phyloP scores from a whole-genome alignment of 306 rosid species.

The Quercus rubra region DNA sequence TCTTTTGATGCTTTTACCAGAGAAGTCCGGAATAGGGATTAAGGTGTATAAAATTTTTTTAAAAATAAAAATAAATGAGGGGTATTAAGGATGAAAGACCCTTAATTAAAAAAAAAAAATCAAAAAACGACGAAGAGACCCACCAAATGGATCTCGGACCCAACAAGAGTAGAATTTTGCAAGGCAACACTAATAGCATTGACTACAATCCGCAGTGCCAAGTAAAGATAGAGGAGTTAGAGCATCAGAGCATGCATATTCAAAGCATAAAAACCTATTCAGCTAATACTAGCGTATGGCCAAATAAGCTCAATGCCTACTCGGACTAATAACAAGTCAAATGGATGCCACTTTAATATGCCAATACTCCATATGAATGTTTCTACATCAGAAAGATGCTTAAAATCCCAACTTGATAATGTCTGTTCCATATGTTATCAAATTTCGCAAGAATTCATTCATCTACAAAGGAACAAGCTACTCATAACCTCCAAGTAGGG shows the following conservation, averaged over 20 bases:
- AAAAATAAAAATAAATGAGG: no score
- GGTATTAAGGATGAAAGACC: no score
- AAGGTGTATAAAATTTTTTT: no score
- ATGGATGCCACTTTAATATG: background rate
- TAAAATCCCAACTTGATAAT: background rate
- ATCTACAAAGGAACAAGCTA: background rate
- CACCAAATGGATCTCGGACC: background rate
- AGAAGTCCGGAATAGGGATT: no score
- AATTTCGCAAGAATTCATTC: background rate
- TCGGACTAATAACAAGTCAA: background rate
- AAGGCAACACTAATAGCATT: background rate
- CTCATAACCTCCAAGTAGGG: background rate
- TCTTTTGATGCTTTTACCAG: no score
- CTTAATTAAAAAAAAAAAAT: background rate
- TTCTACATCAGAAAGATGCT: background rate
- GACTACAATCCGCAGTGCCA: background rate
- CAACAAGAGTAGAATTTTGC: background rate
- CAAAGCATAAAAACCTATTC: background rate
- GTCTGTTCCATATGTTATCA: background rate
- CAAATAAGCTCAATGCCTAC: background rate
- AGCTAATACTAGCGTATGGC: background rate
- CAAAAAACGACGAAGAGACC: background rate
- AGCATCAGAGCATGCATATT: background rate
- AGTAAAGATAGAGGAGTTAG: background rate
- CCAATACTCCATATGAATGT: background rate